Base-by-base conservation (phyloP, 139 green algal genomes). In the Chlorella sorokiniana region DNA sequence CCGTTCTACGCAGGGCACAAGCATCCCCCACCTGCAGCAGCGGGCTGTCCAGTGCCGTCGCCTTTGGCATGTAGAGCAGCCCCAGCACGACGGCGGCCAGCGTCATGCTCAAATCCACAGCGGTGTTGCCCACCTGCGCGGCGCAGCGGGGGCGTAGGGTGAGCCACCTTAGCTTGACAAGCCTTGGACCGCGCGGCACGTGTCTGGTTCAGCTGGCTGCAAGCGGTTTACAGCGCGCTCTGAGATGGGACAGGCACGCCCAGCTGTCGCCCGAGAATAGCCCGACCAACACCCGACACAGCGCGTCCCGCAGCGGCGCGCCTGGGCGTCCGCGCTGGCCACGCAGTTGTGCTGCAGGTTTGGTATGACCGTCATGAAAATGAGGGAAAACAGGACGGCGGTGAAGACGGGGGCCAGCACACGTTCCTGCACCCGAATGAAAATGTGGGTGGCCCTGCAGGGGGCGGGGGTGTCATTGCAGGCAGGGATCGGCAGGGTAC, bases 1-100 rank as follows among this genome's bases (percentile, higher is more conserved):
- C n/a, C n/a, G n/a, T n/a, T n/a, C n/a, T n/a, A n/a, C n/a, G n/a
- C n/a, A n/a, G n/a, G n/a, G n/a, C n/a, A n/a, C n/a, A n/a, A n/a
- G n/a, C n/a, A n/a, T n/a, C n/a, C n/a, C n/a, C n/a, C 54, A 42
- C 75, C 59, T 81, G 75, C 75, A 81, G 59, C 6, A 81, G 62
- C 41, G 75, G 62, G 75, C 75, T 81, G 59, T 81, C 75, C 38
- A 81, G 31, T 4, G 22, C 62, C 16, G 33, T 25, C 1, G 59
- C 61, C n/a, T 62, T 56, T 25, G 75, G 75, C 41, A 59, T 56
- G 59, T 81, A 81, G 2, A 81, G 59, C 5, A 71, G n/a, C 2
- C 40, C n/a, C 40, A 69, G 31, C 35, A 81, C 42, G 0, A 33
- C 37, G 0, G 75, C 42, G 0, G 75, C 75, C 59, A 81, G 35